Conservation (phyloP, 129 eudicot species). For the Centella asiatica region DNA sequence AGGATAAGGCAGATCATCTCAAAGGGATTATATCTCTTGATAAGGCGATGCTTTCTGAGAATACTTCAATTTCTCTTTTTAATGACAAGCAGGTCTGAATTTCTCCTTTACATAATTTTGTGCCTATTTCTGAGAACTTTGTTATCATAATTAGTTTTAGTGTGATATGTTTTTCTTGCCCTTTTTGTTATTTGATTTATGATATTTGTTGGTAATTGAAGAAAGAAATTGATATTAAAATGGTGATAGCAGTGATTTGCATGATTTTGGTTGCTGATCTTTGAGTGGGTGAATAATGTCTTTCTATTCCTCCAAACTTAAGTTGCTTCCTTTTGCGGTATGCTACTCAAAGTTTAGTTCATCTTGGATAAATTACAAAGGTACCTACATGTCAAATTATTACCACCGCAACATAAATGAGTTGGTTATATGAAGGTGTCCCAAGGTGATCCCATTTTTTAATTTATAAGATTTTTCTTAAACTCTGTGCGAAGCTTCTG, state of each 20-base stretch:
- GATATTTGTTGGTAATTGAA: neutral
- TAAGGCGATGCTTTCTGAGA: slow-evolving; percentile 60
- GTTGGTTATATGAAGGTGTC: neutral
- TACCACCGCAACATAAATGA: neutral
- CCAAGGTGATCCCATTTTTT: neutral
- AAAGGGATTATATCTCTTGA: slow-evolving; percentile 63
- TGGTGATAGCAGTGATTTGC: neutral
- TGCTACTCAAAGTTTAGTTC: neutral
- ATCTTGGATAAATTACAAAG: neutral
- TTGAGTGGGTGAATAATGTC: neutral
- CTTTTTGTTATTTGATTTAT: neutral
- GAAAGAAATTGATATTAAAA: neutral
- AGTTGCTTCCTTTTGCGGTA: neutral
- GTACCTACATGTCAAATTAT: neutral
- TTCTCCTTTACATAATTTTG: neutral
- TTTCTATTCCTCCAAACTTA: neutral
- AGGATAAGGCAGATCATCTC: slow-evolving; percentile 52
- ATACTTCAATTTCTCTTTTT: slow-evolving; percentile 46
- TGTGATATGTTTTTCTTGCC: neutral
- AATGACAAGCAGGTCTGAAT: slow-evolving; percentile 71
- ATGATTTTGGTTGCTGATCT: neutral
- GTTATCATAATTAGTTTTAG: neutral
- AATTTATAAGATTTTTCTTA: neutral
- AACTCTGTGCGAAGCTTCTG: neutral
- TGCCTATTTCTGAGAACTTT: neutral